These are phyloP conservation scores for Fusarium xylarioides DNA, from an alignment of 2,329 filamentous ascomycete species.

Conservation along the genomic window DNA sequence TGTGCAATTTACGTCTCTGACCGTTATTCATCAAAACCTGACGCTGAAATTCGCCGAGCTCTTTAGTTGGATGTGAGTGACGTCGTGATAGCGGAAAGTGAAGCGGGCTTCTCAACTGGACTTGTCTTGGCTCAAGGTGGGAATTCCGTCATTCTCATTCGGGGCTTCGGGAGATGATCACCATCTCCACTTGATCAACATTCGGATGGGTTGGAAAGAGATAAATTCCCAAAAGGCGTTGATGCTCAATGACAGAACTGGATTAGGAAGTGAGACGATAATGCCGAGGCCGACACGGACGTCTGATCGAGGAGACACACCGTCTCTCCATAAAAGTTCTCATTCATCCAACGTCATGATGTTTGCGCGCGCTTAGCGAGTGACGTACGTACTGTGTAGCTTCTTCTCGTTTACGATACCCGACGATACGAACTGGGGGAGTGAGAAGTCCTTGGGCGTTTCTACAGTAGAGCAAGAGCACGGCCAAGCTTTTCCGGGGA, in stretches of 20 bases:
- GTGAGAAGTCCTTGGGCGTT: conserved; percentile 10
- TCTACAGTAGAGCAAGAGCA: conserved; percentile 17
- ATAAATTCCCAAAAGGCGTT: conserved; percentile 2
- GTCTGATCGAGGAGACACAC: not conserved
- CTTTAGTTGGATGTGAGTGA: conserved; percentile 2
- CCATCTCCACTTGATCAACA: conserved; percentile 29
- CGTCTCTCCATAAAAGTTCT: not conserved
- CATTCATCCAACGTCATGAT: conserved; percentile 19
- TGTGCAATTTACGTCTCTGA: conserved; percentile 2
- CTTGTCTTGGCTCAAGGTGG: not conserved
- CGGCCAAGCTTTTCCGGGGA: conserved; percentile 30
- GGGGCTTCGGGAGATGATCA: conserved; percentile 15
- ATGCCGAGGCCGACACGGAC: conserved; percentile 11
- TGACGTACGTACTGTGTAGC: conserved; percentile 11
- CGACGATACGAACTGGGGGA: conserved; percentile 11
- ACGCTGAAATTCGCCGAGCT: conserved; percentile 2
- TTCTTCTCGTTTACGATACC: conserved; percentile 1
- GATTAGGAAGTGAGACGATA: conserved; percentile 12
- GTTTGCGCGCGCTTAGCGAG: conserved; percentile 28
- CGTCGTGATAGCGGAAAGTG: conserved; percentile 18
- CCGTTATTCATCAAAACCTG: conserved; percentile 6
- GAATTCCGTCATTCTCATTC: conserved; percentile 31
- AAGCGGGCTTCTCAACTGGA: not conserved
- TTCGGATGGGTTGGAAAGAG: conserved; percentile 8
- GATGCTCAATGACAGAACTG: conserved; percentile 13